phyloP scores from a whole-genome alignment of 75 land plant genomes.

The Cupressus sempervirens region DNA sequence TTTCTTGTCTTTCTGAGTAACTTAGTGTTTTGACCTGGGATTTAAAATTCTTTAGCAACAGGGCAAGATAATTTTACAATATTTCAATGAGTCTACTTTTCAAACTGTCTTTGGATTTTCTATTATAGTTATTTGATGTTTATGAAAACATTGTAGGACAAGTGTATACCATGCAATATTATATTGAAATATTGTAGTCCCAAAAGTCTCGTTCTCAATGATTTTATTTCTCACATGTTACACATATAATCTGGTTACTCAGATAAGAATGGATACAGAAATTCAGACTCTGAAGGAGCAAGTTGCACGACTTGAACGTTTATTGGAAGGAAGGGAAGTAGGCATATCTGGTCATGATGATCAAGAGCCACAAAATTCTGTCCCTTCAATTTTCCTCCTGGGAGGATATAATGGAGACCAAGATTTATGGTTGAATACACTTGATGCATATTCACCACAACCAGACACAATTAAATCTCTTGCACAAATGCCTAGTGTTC shows the following conservation, averaged over 20 bases:
- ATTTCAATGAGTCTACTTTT: not conserved
- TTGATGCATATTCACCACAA: conserved; percentile 56
- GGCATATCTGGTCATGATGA: not conserved
- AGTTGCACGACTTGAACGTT: conserved; percentile 6
- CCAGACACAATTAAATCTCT: conserved; percentile 33
- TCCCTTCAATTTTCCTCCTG: conserved; percentile 43
- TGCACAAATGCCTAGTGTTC: conserved; percentile 42
- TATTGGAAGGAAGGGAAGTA: not conserved
- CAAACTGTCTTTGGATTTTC: not conserved
- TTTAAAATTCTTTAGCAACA: not conserved
- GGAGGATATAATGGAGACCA: conserved; percentile 64
- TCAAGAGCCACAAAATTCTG: not conserved
- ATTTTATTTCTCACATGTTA: not conserved
- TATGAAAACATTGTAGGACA: not conserved
- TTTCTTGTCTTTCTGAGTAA: not conserved
- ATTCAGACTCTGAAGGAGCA: conserved; percentile 7
- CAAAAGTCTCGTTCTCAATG: not conserved
- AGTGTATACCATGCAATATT: not conserved
- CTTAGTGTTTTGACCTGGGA: not conserved
- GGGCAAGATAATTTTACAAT: not conserved
- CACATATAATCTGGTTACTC: not conserved
- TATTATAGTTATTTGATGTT: not conserved
- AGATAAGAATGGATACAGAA: conserved; percentile 8
- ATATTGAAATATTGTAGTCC: not conserved
- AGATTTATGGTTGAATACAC: conserved; percentile 38